These are phyloP conservation scores for Syzygium malaccense DNA, from an alignment of 441 rosid genomes.

Conservation along the genomic window DNA sequence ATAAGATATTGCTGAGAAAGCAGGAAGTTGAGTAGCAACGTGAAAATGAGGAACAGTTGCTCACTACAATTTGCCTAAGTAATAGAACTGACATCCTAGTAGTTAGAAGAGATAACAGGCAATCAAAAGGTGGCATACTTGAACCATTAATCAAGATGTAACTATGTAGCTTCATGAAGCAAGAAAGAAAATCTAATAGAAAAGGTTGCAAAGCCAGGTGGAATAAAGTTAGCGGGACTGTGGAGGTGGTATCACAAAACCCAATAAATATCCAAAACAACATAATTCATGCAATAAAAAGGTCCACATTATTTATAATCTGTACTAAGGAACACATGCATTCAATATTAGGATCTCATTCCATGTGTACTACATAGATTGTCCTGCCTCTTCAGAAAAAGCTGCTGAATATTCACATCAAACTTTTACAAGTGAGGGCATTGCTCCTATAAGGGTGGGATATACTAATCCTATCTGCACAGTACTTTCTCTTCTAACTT, in stretches of 20 bases:
- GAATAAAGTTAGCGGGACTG: background rate
- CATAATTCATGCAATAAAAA: background rate
- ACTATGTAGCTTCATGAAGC: background rate
- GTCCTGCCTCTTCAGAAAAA: background rate
- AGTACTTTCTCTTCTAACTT: background rate
- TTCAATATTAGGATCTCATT: background rate
- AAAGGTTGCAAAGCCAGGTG: background rate
- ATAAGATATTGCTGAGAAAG: background rate
- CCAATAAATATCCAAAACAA: background rate
- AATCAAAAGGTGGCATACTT: background rate
- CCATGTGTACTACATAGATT: background rate
- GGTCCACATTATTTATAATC: background rate
- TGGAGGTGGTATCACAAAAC: background rate
- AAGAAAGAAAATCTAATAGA: background rate
- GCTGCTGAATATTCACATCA: background rate
- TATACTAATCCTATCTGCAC: background rate
- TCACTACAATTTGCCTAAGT: background rate
- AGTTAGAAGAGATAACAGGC: background rate
- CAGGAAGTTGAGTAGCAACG: background rate
- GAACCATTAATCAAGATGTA: background rate
- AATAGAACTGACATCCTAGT: background rate
- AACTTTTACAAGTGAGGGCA: background rate
- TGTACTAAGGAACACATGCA: background rate
- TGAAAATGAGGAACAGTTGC: background rate
- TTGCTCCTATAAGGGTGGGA: background rate